Base-by-base conservation (phyloP, 2,329 filamentous ascomycete genomes). In the Coniochaeta sp. region DNA sequence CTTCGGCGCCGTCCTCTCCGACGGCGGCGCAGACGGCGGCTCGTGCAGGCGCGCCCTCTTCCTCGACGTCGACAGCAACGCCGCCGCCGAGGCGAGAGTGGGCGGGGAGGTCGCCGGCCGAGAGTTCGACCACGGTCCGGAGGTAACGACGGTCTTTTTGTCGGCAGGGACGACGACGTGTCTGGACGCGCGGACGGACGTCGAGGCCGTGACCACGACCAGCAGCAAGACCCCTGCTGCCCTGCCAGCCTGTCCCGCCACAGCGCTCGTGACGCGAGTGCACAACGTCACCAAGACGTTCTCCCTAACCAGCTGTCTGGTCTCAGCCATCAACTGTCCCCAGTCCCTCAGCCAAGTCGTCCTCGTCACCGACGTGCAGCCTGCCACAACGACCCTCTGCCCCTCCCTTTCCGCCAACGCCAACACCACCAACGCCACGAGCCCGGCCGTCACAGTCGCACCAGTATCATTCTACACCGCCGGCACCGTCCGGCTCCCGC, bases 81-180 rank as follows among this genome's bases (percentile, higher is more conserved):
- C 57, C 6, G 62, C 59, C 26, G 61, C 61, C 24, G 60, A 54
- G 32, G 62, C 62, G 19, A 36, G 55, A 1, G 59, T 57, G 32
- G 59, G 52, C 57, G 40, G 57, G 24, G 26, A 26, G 55, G 14
- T 59, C 58, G 32, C 26, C 22, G 40, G 42, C 58, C 47, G 57
- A 47, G 52, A 47, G 19, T 54, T 57, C 55, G 30, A 56, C n/a
- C 9, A 36, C 40, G 34, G 40, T 1, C 59, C 60, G 1, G 26
- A 55, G 8, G 59, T 59, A 4, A 58, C 54, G 24, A 62, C 62
- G 24, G 57, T 61, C 50, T 64, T 64, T 32, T 58, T 58, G 32
- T 42, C 62, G 36, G 62, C 62, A 14, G 62, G 62, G 24, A 61
- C 61, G 5, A 64, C 61, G 8, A 59, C 57, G n/a, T 64, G 62